Base-by-base conservation (phyloP, 805 yeast species). In the Yamadazyma laniorum region DNA sequence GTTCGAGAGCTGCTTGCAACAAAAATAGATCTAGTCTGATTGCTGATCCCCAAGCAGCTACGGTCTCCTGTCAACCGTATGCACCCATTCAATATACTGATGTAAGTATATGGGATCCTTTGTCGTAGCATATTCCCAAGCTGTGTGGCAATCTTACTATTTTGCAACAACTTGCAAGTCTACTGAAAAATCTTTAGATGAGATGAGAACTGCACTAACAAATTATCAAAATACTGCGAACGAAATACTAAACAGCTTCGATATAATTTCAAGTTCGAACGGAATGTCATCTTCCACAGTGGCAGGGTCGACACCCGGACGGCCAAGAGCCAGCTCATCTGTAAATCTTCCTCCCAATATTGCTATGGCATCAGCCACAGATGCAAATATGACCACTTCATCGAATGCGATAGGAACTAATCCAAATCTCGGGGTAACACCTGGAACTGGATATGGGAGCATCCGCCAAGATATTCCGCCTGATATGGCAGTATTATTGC, bases 401-500 rank as follows among this genome's bases (percentile, higher is more conserved):
- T 36, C 48, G 6, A 35, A 45, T 23, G 43, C 43, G 19, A 48
- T 44, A 4, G 46, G 44, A 3, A 8, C 34, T 9, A 34, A 39
- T 25, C 17, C 41, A 3, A 34, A 19, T 18, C n/a, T 32, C 5
- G 30, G 38, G 4, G 42, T 47, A n/a, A 42, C 50, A 6, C 42
- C 52, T 6, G 25, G 32, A 14, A 19, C 37, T 17, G 30, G 33
- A 3, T 30, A 37, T 30, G 35, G 39, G 14, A 44, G 48, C 6
- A 35, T 53, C 33, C 40, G 55, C 9, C 63, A 54, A 5, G 74
- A 69, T 41, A 66, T 67, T 14, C 72, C 74, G 3, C 74, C 74
- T 4, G 74, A 69, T 42, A 63, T 69, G 72, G 67, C 59, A 6
- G 52, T 67, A 13, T 51, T 69, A 27, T 58, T 69, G 18, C 72